phyloP scores from a whole-genome alignment of 2,329 filamentous ascomycete genomes.

The Sporothrix humicola region DNA sequence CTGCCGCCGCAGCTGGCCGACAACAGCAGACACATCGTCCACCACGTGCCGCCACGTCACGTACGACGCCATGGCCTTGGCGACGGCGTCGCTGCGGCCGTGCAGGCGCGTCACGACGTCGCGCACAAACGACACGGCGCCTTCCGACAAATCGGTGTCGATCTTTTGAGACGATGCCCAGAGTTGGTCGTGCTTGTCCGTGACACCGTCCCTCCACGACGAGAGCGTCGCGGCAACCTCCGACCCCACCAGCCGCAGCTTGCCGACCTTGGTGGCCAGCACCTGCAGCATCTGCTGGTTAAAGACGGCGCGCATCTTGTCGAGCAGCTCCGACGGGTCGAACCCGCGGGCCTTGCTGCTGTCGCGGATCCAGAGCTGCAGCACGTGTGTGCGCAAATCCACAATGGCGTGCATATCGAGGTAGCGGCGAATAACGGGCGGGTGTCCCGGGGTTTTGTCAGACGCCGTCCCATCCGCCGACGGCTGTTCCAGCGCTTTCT shows the following conservation, averaged over 20 bases:
- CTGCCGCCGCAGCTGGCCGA: conserved; percentile 69
- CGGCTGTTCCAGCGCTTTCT: conserved; percentile 58
- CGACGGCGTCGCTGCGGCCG: conserved; percentile 72
- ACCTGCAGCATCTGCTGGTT: conserved; percentile 70
- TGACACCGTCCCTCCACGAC: conserved; percentile 62
- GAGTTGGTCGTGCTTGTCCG: conserved; percentile 59
- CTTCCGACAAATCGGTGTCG: conserved; percentile 67
- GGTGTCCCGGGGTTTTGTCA: background rate
- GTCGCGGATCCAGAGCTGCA: conserved; percentile 77
- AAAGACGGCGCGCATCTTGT: conserved; percentile 70
- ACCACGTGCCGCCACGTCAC: conserved; percentile 75
- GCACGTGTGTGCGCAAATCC: conserved; percentile 69
- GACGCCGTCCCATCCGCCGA: background rate
- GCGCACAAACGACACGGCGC: conserved; percentile 71
- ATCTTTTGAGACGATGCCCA: conserved; percentile 63
- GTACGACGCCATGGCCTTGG: conserved; percentile 67
- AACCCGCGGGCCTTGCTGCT: conserved; percentile 68
- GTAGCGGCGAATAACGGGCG: conserved; percentile 39
- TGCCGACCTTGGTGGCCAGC: conserved; percentile 66
- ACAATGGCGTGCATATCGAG: conserved; percentile 72
- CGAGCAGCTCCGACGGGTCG: conserved; percentile 70
- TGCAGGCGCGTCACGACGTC: conserved; percentile 72
- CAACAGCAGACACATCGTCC: conserved; percentile 66
- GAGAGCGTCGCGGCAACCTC: conserved; percentile 67
- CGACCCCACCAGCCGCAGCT: conserved; percentile 68